Evolutionary conservation across 768 basidiomycete genomes (phyloP).

Genomic region (Guyanaporus albipodus): DNA sequence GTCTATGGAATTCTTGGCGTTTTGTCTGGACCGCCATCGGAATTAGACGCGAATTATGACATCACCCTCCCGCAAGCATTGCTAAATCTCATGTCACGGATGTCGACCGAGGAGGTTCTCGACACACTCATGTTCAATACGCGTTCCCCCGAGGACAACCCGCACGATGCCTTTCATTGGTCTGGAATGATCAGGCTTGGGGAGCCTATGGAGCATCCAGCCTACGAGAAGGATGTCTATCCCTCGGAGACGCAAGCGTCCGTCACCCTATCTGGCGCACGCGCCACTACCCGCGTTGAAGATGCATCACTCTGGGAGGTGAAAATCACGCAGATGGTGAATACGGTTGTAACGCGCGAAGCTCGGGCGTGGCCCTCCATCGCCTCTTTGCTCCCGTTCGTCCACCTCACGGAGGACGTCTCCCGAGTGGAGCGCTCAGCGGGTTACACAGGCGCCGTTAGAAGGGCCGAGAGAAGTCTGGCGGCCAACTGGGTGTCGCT

Average conservation of each 20-base stretch:
- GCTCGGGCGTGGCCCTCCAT: neutral
- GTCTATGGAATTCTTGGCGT: conserved; percentile 12
- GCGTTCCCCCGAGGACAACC: neutral
- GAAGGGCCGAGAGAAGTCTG: conserved; percentile 8
- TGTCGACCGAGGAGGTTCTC: conserved; percentile 6
- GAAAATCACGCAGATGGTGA: neutral
- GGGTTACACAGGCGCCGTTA: neutral
- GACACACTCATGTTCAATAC: conserved; percentile 12
- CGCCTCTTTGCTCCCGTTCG: neutral
- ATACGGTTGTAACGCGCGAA: neutral
- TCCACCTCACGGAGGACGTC: conserved; percentile 1
- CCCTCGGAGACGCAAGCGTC: conserved; percentile 1
- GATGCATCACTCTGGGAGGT: conserved; percentile 7
- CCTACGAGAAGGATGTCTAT: conserved; percentile 7
- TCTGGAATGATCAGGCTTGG: conserved; percentile 11
- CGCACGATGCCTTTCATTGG: conserved; percentile 1
- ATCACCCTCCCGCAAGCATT: neutral
- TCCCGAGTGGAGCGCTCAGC: conserved; percentile 5
- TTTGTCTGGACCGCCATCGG: neutral
- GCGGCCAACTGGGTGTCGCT: neutral
- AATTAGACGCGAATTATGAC: conserved; percentile 2
- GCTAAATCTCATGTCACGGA: conserved; percentile 6
- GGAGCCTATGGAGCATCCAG: conserved; percentile 8
- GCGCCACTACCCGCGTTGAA: neutral
- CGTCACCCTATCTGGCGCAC: neutral